Evolutionary conservation across 768 basidiomycete genomes (phyloP), one percentile per base, ranked within the genome.

Genomic region (Cubamyces sp.): DNA sequence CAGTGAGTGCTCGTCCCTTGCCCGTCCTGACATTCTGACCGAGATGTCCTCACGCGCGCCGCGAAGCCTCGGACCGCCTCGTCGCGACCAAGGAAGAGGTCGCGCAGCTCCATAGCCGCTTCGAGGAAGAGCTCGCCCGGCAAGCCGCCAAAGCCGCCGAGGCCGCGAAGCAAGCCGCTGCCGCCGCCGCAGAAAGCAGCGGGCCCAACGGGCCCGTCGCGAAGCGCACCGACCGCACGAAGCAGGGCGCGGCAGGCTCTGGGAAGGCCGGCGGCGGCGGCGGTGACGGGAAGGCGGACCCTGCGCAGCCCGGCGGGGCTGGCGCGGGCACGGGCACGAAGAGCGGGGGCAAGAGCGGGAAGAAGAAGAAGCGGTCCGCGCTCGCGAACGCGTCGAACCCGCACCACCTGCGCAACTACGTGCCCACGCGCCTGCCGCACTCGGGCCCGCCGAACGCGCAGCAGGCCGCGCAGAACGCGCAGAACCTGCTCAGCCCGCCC

Each of bases 331-430:
- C 25, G 15, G 30, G 39, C 68, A 66, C 37, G 52, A 30, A 56
- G 57, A 54, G 55, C 69, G 47, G 67, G 30, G 34, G 68, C 51
- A 68, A 74, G 62, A 70, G 68, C 62, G 69, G 74, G 50, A 95
- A 94, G 84, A 96, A 96, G 84, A 98, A 97, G 86, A 98, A 97
- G 77, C 84, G 94, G 51, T 89, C 90, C 51, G 90, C 90, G 5
- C 80, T 94, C 34, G 94, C 94, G 47, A 96, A 97, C 73, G 94
- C 93, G 47, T 91, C 92, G 54, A 97, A 98, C 71, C 95, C 94
- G 3, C 96, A 98, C 76, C 96, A 97, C 77, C 82, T 96, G 60
- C 83, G 90, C 71, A 98, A 98, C 78, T 98, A 95, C 76, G 86
- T 95, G 46, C 92, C 94, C 16, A 94, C 93, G 46, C 82, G 92